These are phyloP conservation scores for Toxicodendron radicans DNA, from an alignment of 345 rosid genomes.

Conservation along the genomic window DNA sequence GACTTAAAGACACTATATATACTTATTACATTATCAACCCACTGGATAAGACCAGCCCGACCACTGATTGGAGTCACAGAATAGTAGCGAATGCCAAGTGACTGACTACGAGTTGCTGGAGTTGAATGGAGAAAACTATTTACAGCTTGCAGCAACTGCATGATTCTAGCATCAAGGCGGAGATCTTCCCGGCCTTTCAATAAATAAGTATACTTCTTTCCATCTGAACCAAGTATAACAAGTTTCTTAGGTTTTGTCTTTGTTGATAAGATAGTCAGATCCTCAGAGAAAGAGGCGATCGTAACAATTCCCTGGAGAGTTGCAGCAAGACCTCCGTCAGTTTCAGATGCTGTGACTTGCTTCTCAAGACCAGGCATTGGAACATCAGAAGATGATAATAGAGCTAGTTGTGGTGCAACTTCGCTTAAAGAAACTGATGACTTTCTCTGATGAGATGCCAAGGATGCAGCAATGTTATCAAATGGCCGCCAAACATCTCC, in stretches of 20 bases:
- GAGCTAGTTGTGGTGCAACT: conserved; percentile 85
- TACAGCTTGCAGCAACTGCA: conserved; percentile 91
- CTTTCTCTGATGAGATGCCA: conserved; percentile 84
- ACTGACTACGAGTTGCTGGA: conserved; percentile 45
- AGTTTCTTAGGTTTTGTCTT: conserved; percentile 96
- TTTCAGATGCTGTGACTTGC: conserved; percentile 52
- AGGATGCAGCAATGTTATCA: conserved; percentile 75
- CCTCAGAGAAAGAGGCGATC: conserved; percentile 70
- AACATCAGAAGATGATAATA: conserved; percentile 80
- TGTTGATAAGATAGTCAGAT: conserved; percentile 73
- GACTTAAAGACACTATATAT: conserved; percentile 83
- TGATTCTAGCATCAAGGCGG: conserved; percentile 97
- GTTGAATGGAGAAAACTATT: conserved; percentile 68
- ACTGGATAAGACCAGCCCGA: conserved; percentile 90
- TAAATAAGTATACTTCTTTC: conserved; percentile 74
- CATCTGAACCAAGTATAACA: conserved; percentile 85
- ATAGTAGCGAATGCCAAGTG: conserved; percentile 70
- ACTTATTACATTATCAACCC: conserved; percentile 90
- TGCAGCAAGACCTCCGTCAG: conserved; percentile 41
- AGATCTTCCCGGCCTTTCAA: conserved; percentile 94
- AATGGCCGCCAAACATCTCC: conserved; percentile 91
- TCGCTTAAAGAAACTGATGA: conserved; percentile 71
- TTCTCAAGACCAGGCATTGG: conserved; percentile 98
- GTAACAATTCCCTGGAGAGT: conserved; percentile 67
- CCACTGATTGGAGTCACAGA: conserved; percentile 94